phyloP scores from a whole-genome alignment of 2,329 filamentous ascomycete species.

The Aotearoamyces nothofagi region DNA sequence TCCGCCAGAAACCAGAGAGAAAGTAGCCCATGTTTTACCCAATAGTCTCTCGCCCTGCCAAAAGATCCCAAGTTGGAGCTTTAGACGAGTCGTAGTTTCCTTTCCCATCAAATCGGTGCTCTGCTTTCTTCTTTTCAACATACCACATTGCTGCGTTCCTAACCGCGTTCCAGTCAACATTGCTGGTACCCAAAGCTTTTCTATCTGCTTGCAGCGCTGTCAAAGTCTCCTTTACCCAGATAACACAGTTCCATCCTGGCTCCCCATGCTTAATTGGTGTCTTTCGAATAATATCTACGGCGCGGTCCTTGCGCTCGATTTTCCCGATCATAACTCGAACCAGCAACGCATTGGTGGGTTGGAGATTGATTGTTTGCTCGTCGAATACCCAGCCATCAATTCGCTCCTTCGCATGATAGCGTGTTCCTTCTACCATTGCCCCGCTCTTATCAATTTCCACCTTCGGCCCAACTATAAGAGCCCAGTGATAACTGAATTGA shows the following conservation, averaged over 20 bases:
- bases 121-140: conserved; percentile 18
- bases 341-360: conserved; percentile 18
- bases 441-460: conserved; percentile 7
- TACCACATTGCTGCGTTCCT: conserved; percentile 21
- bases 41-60: not conserved
- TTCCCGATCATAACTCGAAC: conserved; percentile 24
- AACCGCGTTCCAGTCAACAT: conserved; percentile 23
- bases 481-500: conserved; percentile 16
- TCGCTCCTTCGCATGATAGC: conserved; percentile 19
- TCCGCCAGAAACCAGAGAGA: too few species aligned
- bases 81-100: conserved; percentile 3
- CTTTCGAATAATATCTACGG: conserved; percentile 19
- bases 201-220: conserved; percentile 20
- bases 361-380: conserved; percentile 1
- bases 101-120: conserved; percentile 9
- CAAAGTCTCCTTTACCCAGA: conserved; percentile 24
- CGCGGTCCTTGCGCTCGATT: conserved; percentile 19
- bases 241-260: conserved; percentile 23
- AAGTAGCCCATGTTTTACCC: too few species aligned
- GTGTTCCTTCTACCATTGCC: conserved; percentile 17
- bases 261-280: conserved; percentile 21
- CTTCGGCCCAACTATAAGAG: conserved; percentile 16
- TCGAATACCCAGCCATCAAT: conserved; percentile 1
- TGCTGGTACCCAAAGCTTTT: conserved; percentile 22
- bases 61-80: not conserved